A percentile compares a stretch with the other conserved stretches of the same genome.
phyloP scores from a whole-genome alignment of 768 basidiomycete genomes.

The Amanita pallidorosea region DNA sequence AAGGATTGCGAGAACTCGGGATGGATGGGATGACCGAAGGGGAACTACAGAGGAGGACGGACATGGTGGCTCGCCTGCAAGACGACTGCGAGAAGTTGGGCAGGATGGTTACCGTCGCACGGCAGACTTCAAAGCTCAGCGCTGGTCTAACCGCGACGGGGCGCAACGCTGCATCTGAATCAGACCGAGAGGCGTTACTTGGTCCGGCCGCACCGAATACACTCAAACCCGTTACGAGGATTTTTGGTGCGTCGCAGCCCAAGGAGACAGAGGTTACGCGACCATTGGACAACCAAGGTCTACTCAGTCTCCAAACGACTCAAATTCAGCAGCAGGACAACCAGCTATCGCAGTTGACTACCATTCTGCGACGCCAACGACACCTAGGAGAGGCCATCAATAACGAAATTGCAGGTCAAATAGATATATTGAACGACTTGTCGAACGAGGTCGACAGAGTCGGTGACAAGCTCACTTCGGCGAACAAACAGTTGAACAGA shows the following conservation, averaged over 20 bases:
- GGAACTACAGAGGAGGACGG: constrained; percentile 82
- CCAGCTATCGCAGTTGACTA: constrained; percentile 69
- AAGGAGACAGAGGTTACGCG: constrained; percentile 81
- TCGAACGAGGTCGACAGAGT: constrained; percentile 67
- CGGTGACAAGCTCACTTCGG: constrained; percentile 64
- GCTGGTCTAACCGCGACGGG: constrained; percentile 19
- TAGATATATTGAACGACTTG: constrained; percentile 77
- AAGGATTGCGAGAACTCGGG: constrained; percentile 55
- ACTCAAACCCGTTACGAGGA: constrained; percentile 49
- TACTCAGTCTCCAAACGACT: constrained; percentile 68
- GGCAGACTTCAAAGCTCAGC: constrained; percentile 33
- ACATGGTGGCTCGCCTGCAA: constrained; percentile 79
- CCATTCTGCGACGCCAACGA: constrained; percentile 76
- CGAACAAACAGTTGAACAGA: constrained; percentile 77
- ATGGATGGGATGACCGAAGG: constrained; percentile 76
- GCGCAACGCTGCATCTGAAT: constrained; percentile 34
- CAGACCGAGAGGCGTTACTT: constrained; percentile 59
- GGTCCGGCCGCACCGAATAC: constrained; percentile 18
- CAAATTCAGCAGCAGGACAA: constrained; percentile 80
- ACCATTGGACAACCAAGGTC: constrained; percentile 75
- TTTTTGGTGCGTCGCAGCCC: constrained; percentile 58
- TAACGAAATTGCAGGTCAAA: constrained; percentile 74
- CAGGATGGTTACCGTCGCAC: constrained; percentile 73
- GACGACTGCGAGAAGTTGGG: constrained; percentile 87
- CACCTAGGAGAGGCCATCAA: constrained; percentile 82